Evolutionary conservation across 2,329 filamentous ascomycete genomes (phyloP).

Genomic region (Sporothrix schenckii): DNA sequence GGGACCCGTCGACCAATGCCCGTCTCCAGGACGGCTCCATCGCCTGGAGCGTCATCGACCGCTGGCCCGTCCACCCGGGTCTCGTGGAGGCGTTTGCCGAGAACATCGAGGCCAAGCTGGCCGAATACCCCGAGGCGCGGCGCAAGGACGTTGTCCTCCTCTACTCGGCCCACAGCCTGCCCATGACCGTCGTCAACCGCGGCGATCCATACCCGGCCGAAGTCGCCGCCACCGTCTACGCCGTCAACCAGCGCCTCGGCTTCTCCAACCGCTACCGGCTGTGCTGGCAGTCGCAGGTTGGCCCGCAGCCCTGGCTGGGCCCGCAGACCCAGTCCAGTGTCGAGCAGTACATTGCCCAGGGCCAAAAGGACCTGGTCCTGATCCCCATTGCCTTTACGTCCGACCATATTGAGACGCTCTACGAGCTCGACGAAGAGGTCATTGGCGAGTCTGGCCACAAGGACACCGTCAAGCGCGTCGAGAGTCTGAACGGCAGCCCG

Average conservation of each 20-base stretch:
- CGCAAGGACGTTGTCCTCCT: conserved; percentile 81
- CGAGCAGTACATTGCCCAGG: conserved; percentile 83
- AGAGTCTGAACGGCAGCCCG: conserved; percentile 87
- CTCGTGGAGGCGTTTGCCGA: conserved; percentile 89
- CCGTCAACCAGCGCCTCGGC: conserved; percentile 89
- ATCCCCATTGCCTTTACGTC: conserved; percentile 97
- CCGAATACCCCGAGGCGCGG: conserved; percentile 79
- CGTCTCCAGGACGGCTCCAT: conserved; percentile 65
- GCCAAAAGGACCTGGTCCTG: conserved; percentile 85
- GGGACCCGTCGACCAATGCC: conserved; percentile 34
- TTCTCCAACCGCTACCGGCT: conserved; percentile 90
- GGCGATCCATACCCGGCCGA: conserved; percentile 94
- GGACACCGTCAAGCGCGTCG: conserved; percentile 83
- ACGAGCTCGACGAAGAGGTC: conserved; percentile 90
- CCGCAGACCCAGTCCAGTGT: conserved; percentile 91
- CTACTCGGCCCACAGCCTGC: conserved; percentile 93
- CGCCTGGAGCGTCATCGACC: conserved; percentile 95
- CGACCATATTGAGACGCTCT: conserved; percentile 98
- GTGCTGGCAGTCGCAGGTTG: conserved; percentile 98
- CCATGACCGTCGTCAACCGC: conserved; percentile 96
- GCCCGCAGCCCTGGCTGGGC: conserved; percentile 91
- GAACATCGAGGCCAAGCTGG: conserved; percentile 85
- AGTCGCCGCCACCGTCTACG: conserved; percentile 92
- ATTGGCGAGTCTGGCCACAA: conserved; percentile 81
- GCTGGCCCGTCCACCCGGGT: conserved; percentile 91